Evolutionary conservation across 768 basidiomycete genomes (phyloP), one percentile per base, ranked within the genome.

Genomic region (Leccinum barrowsii): DNA sequence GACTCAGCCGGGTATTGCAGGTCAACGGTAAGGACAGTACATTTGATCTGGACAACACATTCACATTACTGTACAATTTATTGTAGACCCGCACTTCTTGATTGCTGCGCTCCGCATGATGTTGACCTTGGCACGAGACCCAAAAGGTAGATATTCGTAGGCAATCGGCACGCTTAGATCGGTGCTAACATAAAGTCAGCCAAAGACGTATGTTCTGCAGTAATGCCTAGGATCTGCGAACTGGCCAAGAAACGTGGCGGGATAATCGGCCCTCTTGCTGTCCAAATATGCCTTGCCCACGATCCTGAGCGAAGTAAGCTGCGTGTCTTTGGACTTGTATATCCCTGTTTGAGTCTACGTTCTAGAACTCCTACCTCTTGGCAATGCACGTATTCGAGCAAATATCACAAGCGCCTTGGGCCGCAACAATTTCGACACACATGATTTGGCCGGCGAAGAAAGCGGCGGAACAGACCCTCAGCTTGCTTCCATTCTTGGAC

Each of bases 101-200:
- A 57, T 15, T 30, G 61, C 67, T 10, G 59, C 68, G 7, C 44
- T 69, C 24, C 61, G 61, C 10, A 61, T 65, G 60, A 47, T 63
- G 2, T 40, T 60, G n/a, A 57, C 59, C 5, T 17, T 69, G 5
- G 59, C 61, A 13, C 61, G 54, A 7, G 59, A 55, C 22, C 59
- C 48, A 10, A 60, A 63, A 17, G 65, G 67, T 62, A 26, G 26
- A 49, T 6, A 15, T 24, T 7, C n/a, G 1, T 21, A 2, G 4
- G 1, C 22, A 22, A 28, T 10, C 13, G 13, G 19, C 19, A 15
- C 2, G 2, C 34, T 34, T 17, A 10, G 28, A 44, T 30, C 22
- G 5, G 6, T 21, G 1, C 13, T 28, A 26, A 51, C 5, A 44
- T 19, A 55, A 60, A 44, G 15, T 34, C 34, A 34, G 34, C 34